Evolutionary conservation across 2,329 filamentous ascomycete genomes (phyloP), one percentile per base, ranked within the genome.

Genomic region (Thyridium curvatum): DNA sequence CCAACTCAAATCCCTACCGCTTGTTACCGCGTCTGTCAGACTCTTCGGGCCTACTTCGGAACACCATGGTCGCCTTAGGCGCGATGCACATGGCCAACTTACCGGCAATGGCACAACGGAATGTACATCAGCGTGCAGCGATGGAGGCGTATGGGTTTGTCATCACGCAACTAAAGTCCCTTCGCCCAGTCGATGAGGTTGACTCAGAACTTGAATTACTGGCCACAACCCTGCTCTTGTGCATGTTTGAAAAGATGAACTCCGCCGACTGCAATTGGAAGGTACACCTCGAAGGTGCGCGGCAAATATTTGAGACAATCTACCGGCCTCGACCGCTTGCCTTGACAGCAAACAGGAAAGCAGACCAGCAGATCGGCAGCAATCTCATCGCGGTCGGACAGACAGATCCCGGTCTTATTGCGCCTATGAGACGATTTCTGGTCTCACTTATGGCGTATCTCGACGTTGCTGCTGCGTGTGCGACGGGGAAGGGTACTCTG

Each of bases 1-100:
- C 50, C 41, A 60, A 59, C 42, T 48, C 53, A 28, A 63, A 64
- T 33, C 61, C 61, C 2, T 64, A 55, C 35, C 56, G 56, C 28
- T 45, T 44, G 18, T 49, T 49, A 36, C 60, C 61, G 26, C 58
- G 58, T 4, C 54, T 58, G 18, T 44, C 60, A 14, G 52, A 58
- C 3, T 54, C 45, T 26, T 54, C 55, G 2, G 60, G 54, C 6
- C 52, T 55, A 2, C 58, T 59, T 7, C 58, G 61, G 50, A 50
- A 52, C 14, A 55, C 59, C 13, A 64, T 64, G 61, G 54, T 62
- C 41, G 60, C 61, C 14, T 44, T 64, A 18, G 61, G 60, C 9
- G 61, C 61, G 18, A 53, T 64, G 38, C 61, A 64, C 41, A 49
- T 63, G n/a, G 57, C 60, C n/a, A 61, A 61, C 30, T 59, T 61